phyloP scores from a whole-genome alignment of 192 early-diverging fungal species.

The Backusella tarrabulga region DNA sequence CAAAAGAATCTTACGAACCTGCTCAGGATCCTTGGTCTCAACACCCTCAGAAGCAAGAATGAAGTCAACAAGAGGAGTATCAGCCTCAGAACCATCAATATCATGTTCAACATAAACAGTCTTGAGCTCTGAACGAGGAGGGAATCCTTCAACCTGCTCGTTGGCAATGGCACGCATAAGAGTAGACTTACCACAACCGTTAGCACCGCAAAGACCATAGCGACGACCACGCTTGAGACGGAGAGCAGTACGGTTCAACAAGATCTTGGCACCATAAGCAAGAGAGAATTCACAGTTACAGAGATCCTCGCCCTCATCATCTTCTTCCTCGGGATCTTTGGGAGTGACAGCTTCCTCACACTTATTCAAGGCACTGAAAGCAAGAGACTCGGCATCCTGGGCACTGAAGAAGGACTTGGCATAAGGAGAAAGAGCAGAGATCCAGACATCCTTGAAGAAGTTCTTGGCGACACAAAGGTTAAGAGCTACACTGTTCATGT shows the following conservation, averaged over 20 bases:
- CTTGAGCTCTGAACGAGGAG: conserved; percentile 66
- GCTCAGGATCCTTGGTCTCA: conserved; percentile 54
- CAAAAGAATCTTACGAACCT: conserved; percentile 50
- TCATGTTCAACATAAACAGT: conserved; percentile 82
- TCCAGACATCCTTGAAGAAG: conserved; percentile 70
- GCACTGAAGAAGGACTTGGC: conserved; percentile 53
- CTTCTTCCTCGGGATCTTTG: conserved; percentile 40
- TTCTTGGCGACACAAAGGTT: conserved; percentile 61
- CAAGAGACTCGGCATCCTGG: conserved; percentile 50
- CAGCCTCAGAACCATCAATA: conserved; percentile 71
- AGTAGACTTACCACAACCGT: conserved; percentile 86
- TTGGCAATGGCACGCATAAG: conserved; percentile 86
- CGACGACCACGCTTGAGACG: conserved; percentile 73
- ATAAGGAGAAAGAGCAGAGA: conserved; percentile 57
- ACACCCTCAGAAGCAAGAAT: conserved; percentile 55
- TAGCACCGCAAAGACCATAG: conserved; percentile 81
- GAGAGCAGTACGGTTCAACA: conserved; percentile 66
- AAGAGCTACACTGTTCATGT: conserved; percentile 57
- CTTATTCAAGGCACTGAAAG: conserved; percentile 44
- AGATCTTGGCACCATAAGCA: conserved; percentile 81
- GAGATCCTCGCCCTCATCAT: conserved; percentile 55
- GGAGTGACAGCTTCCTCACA: conserved; percentile 45
- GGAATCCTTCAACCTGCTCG: conserved; percentile 82
- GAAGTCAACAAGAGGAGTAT: conserved; percentile 69
- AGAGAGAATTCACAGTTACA: conserved; percentile 84